A percentile compares a stretch with the other conserved stretches of the same genome.
Evolutionary conservation across 2,329 filamentous ascomycete genomes (phyloP).

Genomic region (Lasiodiplodia citricola): DNA sequence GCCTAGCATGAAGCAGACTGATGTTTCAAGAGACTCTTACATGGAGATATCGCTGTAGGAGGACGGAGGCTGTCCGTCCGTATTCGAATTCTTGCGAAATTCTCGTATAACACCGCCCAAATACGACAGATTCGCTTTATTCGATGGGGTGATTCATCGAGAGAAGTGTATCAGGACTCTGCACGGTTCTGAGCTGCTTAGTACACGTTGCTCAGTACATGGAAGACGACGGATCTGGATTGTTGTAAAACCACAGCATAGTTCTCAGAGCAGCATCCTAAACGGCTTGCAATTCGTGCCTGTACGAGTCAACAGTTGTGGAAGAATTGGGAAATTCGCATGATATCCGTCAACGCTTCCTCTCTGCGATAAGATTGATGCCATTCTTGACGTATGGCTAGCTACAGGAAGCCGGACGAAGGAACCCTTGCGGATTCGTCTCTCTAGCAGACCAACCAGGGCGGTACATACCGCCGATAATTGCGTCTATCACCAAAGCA

Average conservation of each 20-base stretch:
- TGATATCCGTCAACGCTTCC: background rate
- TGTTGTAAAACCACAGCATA: background rate
- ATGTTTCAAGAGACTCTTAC: background rate
- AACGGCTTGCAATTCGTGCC: background rate
- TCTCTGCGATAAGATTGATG: background rate
- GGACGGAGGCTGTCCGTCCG: background rate
- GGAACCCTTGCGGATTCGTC: background rate
- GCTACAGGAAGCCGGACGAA: background rate
- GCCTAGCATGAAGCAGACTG: too few relatives aligned
- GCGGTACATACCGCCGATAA: background rate
- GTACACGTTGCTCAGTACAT: background rate
- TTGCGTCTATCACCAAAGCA: background rate
- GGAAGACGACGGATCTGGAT: background rate
- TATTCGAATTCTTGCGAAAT: background rate
- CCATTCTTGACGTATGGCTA: background rate
- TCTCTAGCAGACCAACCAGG: background rate
- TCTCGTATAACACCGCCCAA: background rate
- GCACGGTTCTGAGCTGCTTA: background rate
- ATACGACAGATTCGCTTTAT: background rate
- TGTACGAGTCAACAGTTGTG: too few relatives aligned
- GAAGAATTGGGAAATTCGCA: too few relatives aligned
- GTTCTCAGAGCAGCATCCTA: background rate
- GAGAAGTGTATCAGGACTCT: background rate
- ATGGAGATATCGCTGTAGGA: background rate
- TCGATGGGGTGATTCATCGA: background rate